Base-by-base conservation (phyloP, 1,284 basidiomycete species). In the Apiotrichum sp. region DNA sequence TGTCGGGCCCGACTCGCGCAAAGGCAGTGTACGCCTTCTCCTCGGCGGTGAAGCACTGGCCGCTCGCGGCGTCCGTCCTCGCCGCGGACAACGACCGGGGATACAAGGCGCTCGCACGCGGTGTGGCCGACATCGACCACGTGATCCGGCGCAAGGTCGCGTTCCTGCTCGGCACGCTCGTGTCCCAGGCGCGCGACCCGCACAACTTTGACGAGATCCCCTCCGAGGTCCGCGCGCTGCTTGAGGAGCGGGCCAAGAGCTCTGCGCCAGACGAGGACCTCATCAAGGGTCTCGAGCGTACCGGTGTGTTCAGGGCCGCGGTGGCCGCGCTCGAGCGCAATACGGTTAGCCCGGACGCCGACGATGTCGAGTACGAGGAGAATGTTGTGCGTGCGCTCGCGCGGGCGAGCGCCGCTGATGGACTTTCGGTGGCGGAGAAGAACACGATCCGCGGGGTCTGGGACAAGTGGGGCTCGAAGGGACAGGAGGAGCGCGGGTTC, bases 21-120 rank as follows among this genome's bases (percentile, higher is more conserved):
- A 95, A 95, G 75, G 90, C 87, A 0, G 82, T 93, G 44, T 98
- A 98, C 72, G 81, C 88, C 1, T 77, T 98, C 11, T 93, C 90
- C 0, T 86, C 89, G 0, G 73, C 92, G 0, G 74, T 98, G 48
- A 93, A 91, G 72, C 91, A 95, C 74, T 62, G 61, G 59, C 62
- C 63, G 6, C 47, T 56, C 4, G 68, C 73, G 10, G 47, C 63
- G n/a, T 55, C 61, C n/a, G 50, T 56, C 45, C 47, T 68, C 16
- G 59, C 55, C 7, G 53, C 56, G 29, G 47, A 55, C 34, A 22
- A 51, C 48, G 48, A 53, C 57, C 53, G 53, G 35, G 70, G 68
- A 29, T 74, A 69, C 59, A 35, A 50, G 0, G 62, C 59, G 1
- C 60, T 77, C 9, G 44, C 50, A 16, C 48, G 55, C 10, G 70